Base-by-base conservation (phyloP, 106 monocot species). In the Dendrobium officinale region DNA sequence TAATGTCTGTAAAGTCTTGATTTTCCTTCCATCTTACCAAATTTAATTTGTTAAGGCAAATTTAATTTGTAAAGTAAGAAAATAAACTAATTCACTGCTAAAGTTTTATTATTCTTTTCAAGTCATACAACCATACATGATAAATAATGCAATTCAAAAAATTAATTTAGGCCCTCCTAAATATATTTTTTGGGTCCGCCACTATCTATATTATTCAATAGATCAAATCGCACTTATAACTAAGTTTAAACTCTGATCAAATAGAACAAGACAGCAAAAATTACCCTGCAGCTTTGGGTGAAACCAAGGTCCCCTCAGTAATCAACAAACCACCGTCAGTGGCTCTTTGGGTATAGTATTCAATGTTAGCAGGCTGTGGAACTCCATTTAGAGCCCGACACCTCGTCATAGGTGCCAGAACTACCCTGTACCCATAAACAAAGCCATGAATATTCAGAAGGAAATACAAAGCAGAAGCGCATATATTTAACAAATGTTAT, bases 381-480 rank as follows among this genome's bases (percentile, higher is more conserved):
- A 92, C 58, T 27, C 90, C 92, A 48, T 80, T 73, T 76, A 88
- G 42, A 67, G 92, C 89, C 54, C 92, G 83, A 82, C 92, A 92
- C 77, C 92, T 75, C 78, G 92, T 92, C 88, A 92, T 88, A 44
- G 92, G 92, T 82, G 92, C 92, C 84, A 92, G 68, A 72, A 90
- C 92, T 66, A 92, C 82, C 56, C 92, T 92, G 75, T 31, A 74
- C 9, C 9, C 17, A 49, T 0, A 81, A 64, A 27, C 8, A 81
- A 41, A 75, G 8, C n/a, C 45, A 75, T 75, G 20, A 18, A 76
- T 55, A 75, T 5, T 8, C 37, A 37, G 20, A 37, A 70, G 15
- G 33, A 64, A 64, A 37, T 70, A 29, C 5, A 19, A 70, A 40
- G 27, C 24, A 33, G 13, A 13, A 70, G 70, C 33, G 13, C 11